Percentiles rank a stretch among this genome's conserved stretches.
Evolutionary conservation across 2,329 filamentous ascomycete genomes (phyloP).

Genomic region (Zarea fungicola): DNA sequence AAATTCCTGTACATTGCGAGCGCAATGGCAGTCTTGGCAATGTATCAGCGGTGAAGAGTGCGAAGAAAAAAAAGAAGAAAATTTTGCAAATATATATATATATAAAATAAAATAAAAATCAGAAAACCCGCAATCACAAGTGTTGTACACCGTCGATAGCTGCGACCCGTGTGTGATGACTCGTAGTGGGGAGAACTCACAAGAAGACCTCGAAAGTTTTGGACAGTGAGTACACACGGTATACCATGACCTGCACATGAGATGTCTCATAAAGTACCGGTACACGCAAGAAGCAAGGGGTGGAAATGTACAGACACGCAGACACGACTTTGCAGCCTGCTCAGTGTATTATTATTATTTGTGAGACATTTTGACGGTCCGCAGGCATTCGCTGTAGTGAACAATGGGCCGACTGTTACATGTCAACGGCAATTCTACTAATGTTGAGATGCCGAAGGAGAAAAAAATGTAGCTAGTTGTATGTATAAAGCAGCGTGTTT

Average conservation of each 20-base stretch:
- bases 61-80: not conserved
- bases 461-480: too few relatives aligned
- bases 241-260: not conserved
- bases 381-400: not conserved
- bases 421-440: too few relatives aligned
- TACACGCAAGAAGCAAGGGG: not conserved
- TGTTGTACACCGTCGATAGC: not conserved
- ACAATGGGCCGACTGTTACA: conserved; percentile 1
- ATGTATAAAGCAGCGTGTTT: too few relatives aligned
- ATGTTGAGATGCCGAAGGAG: too few relatives aligned
- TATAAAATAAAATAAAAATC: not conserved
- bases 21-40: too few relatives aligned
- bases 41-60: not conserved
- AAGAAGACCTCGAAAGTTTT: not conserved
- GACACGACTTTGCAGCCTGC: not conserved
- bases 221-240: not conserved
- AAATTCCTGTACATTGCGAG: too few relatives aligned
- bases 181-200: not conserved
- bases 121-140: too few relatives aligned
- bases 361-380: conserved; percentile 4
- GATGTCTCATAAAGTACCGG: not conserved
- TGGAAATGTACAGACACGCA: too few relatives aligned
- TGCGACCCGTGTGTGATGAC: not conserved
- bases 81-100: too few relatives aligned
- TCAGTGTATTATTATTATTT: not conserved